phyloP scores from a whole-genome alignment of 192 early-diverging fungal genomes.

The Mortierella alpina region DNA sequence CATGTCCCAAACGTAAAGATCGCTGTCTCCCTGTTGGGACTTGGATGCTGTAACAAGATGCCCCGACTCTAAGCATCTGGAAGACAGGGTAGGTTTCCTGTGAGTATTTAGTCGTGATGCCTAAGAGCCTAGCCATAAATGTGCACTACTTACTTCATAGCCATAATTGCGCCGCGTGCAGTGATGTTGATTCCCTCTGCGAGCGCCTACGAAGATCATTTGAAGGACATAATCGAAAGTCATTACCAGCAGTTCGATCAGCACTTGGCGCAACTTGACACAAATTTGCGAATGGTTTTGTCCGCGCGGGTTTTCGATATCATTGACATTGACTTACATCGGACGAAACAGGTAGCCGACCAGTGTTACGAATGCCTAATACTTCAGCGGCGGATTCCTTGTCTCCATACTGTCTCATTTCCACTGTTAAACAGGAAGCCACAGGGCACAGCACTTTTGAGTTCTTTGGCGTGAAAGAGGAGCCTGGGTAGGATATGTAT shows the following conservation, averaged over 20 bases:
- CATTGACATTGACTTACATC: background rate
- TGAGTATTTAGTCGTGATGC: background rate
- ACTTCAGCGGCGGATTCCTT: constrained; percentile 35
- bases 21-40: background rate
- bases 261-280: too few species aligned
- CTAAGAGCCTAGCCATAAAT: background rate
- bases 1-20: constrained; percentile 38
- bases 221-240: background rate
- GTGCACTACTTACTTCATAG: constrained; percentile 31
- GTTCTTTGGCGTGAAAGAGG: background rate
- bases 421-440: constrained; percentile 27
- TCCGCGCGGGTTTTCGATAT: background rate
- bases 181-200: constrained; percentile 21
- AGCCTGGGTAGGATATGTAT: constrained; percentile 2
- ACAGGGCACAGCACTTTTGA: background rate
- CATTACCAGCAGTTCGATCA: background rate
- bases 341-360: constrained; percentile 1
- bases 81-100: background rate
- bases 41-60: constrained; percentile 30
- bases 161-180: constrained; percentile 6
- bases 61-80: constrained; percentile 37
- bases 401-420: constrained; percentile 47
- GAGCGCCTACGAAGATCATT: constrained; percentile 13
- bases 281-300: background rate
- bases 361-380: constrained; percentile 16